Evolutionary conservation across 108 stramenopile genomes (phyloP), one percentile per base, ranked within the genome.

Genomic region (Skeletonema menzelii): DNA sequence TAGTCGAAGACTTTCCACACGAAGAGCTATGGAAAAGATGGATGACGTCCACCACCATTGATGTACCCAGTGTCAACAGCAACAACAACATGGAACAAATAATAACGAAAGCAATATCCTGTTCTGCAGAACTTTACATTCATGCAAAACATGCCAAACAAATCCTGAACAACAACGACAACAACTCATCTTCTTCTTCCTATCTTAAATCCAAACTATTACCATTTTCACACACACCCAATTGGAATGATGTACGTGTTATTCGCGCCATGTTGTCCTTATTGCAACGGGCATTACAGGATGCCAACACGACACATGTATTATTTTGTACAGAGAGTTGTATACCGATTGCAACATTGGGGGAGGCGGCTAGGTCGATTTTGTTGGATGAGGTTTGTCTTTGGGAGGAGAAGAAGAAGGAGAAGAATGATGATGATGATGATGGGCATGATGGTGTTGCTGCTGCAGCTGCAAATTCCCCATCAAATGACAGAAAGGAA

Each of bases 241-340:
- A 82, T 27, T 85, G 84, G 84, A 85, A 85, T 58, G 84, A 85
- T 44, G 80, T 85, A 24, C 58, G 80, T 27, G 64, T 85, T 27
- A 67, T 85, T 8, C 71, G 76, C 20, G 84, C 84, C 19, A 85
- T 85, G 73, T 75, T 85, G 0, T 66, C 73, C 10, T 65, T 85
- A n/a, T 38, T 79, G n/a, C 72, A 77, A 44, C 26, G 47, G 20
- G 84, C 84, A 0, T 30, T 85, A 32, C 46, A 60, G 6, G 49
- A 84, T 32, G 56, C 56, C 12, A 26, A 38, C 24, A 82, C 80
- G 7, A 85, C 85, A 8, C 85, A 85, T 68, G 49, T 85, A 1
- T 57, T 85, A 35, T 75, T 85, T 55, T 79, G 69, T 38, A 85
- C 85, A 30, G 85, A 85, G 32, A 73, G 70, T 26, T 85, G 85